phyloP scores from a whole-genome alignment of 2,329 filamentous ascomycete species.

The Endothia cerciana region DNA sequence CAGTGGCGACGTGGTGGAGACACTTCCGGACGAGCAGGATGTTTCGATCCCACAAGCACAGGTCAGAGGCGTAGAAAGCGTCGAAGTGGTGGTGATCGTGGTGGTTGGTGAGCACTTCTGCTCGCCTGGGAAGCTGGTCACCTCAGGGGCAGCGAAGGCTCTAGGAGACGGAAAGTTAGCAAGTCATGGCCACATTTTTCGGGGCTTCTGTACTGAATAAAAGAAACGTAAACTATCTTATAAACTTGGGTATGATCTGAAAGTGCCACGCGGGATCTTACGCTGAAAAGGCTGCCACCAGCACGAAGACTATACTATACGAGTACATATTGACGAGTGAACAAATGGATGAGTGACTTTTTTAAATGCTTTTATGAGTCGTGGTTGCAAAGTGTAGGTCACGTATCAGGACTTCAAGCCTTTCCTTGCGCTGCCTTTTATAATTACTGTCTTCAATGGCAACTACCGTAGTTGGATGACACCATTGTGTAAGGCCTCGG shows the following conservation, averaged over 20 bases:
- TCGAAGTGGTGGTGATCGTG: neutral
- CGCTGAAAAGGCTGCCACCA: neutral
- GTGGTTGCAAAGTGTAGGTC: neutral
- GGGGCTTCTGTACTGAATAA: neutral
- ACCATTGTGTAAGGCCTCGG: neutral
- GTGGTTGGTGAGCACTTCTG: conserved; percentile 5
- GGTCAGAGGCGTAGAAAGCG: neutral
- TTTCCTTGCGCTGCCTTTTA: neutral
- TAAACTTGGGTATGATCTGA: neutral
- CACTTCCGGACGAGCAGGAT: neutral
- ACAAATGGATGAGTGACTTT: neutral
- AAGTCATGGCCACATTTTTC: neutral
- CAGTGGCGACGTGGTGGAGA: neutral
- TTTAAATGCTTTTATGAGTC: neutral
- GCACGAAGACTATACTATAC: neutral
- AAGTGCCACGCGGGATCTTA: neutral
- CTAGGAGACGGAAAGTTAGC: neutral
- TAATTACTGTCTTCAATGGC: neutral
- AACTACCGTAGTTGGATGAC: neutral
- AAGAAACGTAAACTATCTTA: neutral
- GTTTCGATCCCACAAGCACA: neutral
- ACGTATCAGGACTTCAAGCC: neutral
- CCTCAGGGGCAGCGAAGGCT: neutral
- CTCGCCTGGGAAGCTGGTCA: conserved; percentile 1
- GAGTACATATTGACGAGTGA: neutral